Conservation (phyloP, 179 eudicot genomes). For the Silene coronaria region DNA sequence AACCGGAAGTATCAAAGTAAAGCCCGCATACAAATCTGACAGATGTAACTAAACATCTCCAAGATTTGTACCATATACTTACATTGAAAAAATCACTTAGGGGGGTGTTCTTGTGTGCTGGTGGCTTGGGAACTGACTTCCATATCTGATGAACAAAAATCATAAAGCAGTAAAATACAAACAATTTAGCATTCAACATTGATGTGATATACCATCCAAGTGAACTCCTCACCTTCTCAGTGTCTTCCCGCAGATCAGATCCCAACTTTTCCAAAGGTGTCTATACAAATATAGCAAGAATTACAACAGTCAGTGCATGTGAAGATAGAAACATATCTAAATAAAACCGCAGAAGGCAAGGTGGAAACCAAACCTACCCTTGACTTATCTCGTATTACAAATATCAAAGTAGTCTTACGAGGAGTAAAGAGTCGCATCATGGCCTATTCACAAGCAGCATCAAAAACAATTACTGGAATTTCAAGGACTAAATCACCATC, state of each 20-base stretch:
- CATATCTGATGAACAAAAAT: conserved; percentile 54
- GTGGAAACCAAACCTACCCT: conserved; percentile 42
- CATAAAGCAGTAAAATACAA: not conserved
- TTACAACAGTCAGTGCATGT: not conserved
- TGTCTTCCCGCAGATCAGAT: conserved; percentile 83
- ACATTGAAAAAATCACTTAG: conserved; percentile 93
- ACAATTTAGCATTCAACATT: not conserved
- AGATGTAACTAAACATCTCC: not conserved
- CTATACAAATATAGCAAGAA: conserved; percentile 30
- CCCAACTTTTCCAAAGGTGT: conserved; percentile 89
- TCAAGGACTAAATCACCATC: not conserved
- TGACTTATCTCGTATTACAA: conserved; percentile 96
- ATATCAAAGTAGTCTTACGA: conserved; percentile 92
- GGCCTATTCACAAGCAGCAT: conserved; percentile 40
- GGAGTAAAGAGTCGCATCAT: conserved; percentile 99
- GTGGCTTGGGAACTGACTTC: conserved; percentile 95
- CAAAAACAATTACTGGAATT: not conserved
- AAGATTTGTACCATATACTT: conserved; percentile 28
- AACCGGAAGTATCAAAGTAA: conserved; percentile 15
- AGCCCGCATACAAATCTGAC: not conserved
- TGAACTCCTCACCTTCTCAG: conserved; percentile 66
- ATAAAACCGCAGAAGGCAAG: too few species aligned
- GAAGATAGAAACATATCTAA: not conserved
- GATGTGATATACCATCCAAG: not conserved
- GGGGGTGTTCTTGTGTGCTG: conserved; percentile 81